Evolutionary conservation across 75 land plant species (phyloP).

Genomic region (Selaginella tamariscina): DNA sequence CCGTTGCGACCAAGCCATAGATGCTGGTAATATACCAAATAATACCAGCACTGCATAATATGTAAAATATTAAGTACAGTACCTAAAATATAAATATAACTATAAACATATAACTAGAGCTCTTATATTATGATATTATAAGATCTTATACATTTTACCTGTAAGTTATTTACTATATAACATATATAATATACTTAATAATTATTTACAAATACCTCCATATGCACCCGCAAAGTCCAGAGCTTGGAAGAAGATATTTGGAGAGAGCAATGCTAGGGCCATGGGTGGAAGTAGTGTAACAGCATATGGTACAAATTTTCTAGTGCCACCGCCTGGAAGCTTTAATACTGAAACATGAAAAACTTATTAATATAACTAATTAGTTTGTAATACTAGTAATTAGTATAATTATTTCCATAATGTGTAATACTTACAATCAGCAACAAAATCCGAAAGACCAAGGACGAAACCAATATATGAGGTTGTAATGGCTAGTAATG

Average conservation of each 20-base stretch:
- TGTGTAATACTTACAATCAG: conserved; percentile 60
- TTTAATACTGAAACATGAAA: conserved; percentile 71
- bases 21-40: conserved; percentile 90
- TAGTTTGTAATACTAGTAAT: too few species aligned
- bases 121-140: background rate
- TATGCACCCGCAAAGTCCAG: conserved; percentile 96
- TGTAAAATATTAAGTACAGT: background rate
- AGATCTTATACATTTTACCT: background rate
- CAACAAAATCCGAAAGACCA: conserved; percentile 80
- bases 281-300: conserved; percentile 79
- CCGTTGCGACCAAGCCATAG: conserved; percentile 95
- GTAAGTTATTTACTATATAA: background rate
- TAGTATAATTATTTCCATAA: background rate
- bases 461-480: conserved; percentile 95
- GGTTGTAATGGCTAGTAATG: conserved; percentile 79
- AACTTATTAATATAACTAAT: too few species aligned
- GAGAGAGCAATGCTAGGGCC: conserved; percentile 50
- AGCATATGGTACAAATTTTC: conserved; percentile 51
- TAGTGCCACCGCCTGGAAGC: conserved; percentile 57
- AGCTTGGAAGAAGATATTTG: conserved; percentile 91
- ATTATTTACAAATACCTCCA: conserved; percentile 49
- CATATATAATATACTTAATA: background rate
- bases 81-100: background rate
- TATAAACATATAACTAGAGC: background rate
- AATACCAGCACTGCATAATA: conserved; percentile 50